Evolutionary conservation across 75 land plant genomes (phyloP), one percentile per base, ranked within the genome.

Genomic region (Larix kaempferi): DNA sequence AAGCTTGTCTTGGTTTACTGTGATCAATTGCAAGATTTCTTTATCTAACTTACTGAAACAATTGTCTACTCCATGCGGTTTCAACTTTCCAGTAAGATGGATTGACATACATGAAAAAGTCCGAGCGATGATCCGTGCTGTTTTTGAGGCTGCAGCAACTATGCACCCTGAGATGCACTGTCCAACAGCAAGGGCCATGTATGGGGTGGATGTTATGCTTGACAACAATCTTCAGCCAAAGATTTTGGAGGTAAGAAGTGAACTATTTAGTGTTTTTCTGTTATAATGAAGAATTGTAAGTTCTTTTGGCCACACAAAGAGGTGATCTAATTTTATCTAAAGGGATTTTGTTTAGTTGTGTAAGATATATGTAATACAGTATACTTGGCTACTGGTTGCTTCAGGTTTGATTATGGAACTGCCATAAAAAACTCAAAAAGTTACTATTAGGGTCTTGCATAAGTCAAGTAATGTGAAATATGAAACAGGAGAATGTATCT

Each of bases 161-260:
- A 76, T 84, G 55, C 92, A 94, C 74, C 99, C 98, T 35, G 92
- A 94, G 73, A 96, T 96, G 98, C 93, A 92, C 63, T 86, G 74
- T 69, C 74, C 93, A 56, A 85, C n/a, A 41, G 85, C 98, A 5
- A 90, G 99, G 74, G 98, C 99, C 54, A 96, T 94, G 17, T 96
- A 96, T 89, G 99, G 99, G 35, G 86, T 96, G 69, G 99, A 96
- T 86, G 90, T 96, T 27, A 90, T 96, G 93, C 93, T 96, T 61
- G 94, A 91, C 80, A 16, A 41, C n/a, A 65, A 74, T 21, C 92
- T 86, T 74, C 89, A 88, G 59, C 99, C 99, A 1, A 96, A 94
- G 82, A 81, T 96, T 29, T 78, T 96, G 65, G 99, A 96, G 99
- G 99, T 94, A 57, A 59, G 44, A 44, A 44, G 12, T 37, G 25